These are phyloP conservation scores for Penicillium verrucosum DNA, from an alignment of 2,329 filamentous ascomycete species.

Conservation along the genomic window DNA sequence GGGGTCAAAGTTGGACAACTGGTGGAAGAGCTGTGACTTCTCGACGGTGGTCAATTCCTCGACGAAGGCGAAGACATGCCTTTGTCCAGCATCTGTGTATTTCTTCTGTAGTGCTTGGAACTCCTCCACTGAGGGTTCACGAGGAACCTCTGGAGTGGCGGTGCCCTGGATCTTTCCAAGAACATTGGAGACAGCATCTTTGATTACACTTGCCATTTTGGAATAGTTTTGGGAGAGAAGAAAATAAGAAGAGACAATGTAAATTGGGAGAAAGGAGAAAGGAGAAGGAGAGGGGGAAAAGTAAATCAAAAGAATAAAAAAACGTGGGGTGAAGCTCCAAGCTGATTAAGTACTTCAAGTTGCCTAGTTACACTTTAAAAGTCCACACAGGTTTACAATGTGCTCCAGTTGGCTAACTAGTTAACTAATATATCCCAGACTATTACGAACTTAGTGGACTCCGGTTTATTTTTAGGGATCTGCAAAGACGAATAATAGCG, in stretches of 20 bases:
- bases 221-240: background rate
- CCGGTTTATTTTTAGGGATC: conserved; percentile 21
- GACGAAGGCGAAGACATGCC: conserved; percentile 83
- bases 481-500: conserved; percentile 10
- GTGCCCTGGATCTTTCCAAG: conserved; percentile 47
- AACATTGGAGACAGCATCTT: conserved; percentile 48
- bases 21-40: conserved; percentile 74
- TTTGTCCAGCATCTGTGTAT: conserved; percentile 72
- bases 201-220: conserved; percentile 41
- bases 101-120: conserved; percentile 66
- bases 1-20: conserved; percentile 79
- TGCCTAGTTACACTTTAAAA: background rate
- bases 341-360: conserved; percentile 5
- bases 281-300: conserved; percentile 8
- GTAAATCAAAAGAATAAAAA: conserved; percentile 11
- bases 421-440: conserved; percentile 1
- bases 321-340: conserved; percentile 28
- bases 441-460: background rate
- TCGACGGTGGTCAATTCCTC: conserved; percentile 71
- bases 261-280: background rate
- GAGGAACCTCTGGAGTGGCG: conserved; percentile 35
- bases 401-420: background rate
- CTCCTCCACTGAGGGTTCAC: conserved; percentile 60
- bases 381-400: conserved; percentile 15
- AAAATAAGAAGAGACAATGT: background rate